Conservation (phyloP, 2,329 filamentous ascomycete species). For the Lecanicillium sp. region DNA sequence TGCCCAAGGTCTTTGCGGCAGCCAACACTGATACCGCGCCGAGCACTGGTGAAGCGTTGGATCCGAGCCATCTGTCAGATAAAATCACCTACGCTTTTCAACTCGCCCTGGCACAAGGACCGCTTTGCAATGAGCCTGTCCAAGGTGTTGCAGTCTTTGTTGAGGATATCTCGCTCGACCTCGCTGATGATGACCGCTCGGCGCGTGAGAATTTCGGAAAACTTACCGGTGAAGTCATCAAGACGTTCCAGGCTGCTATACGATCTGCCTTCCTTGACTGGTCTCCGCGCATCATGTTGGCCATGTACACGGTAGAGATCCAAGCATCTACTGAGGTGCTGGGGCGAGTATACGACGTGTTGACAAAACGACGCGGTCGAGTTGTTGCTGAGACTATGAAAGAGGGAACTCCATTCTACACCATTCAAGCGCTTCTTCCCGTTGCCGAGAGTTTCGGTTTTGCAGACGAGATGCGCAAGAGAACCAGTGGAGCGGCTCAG, state of each 20-base stretch:
- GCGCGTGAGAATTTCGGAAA: slow-evolving; percentile 63
- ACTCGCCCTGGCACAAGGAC: slow-evolving; percentile 78
- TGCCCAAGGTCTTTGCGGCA: slow-evolving; percentile 57
- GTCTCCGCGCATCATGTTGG: slow-evolving; percentile 88
- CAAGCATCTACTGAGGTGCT: slow-evolving; percentile 94
- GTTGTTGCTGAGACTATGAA: slow-evolving; percentile 89
- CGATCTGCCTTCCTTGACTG: slow-evolving; percentile 85
- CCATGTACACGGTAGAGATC: slow-evolving; percentile 97
- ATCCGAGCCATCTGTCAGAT: slow-evolving; percentile 67
- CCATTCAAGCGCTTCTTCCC: slow-evolving; percentile 77
- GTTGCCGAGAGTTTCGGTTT: slow-evolving; percentile 96
- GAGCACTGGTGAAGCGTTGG: slow-evolving; percentile 40
- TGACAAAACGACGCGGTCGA: slow-evolving; percentile 84
- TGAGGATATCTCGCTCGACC: slow-evolving; percentile 62
- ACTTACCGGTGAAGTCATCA: slow-evolving; percentile 88
- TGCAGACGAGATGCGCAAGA: slow-evolving; percentile 90
- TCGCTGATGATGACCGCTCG: slow-evolving; percentile 45
- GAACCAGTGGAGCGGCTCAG: slow-evolving; percentile 80
- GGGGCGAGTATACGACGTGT: slow-evolving; percentile 91
- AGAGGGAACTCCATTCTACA: slow-evolving; percentile 94
- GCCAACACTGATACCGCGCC: slow-evolving; percentile 25
- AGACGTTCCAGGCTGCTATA: slow-evolving; percentile 77
- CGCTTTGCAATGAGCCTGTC: slow-evolving; percentile 85
- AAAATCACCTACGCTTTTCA: slow-evolving; percentile 94
- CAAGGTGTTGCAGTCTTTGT: slow-evolving; percentile 89